phyloP scores from a whole-genome alignment of 331 rosid genomes.

The Arachis monticola region DNA sequence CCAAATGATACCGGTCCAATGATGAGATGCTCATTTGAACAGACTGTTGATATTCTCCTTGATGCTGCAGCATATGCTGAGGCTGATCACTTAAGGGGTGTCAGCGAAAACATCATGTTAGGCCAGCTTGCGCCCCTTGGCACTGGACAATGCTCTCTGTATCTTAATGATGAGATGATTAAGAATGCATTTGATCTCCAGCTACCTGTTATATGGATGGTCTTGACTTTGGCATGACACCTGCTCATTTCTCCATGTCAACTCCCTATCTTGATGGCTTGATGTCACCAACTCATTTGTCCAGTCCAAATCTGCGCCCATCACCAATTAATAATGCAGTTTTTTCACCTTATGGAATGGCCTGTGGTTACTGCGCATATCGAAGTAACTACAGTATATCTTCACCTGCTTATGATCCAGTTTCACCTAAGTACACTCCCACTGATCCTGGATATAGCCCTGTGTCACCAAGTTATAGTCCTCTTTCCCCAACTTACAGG shows the following conservation, averaged over 20 bases:
- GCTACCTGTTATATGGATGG: slow-evolving; percentile 96
- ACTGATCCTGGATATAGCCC: slow-evolving; percentile 51
- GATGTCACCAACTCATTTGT: slow-evolving; percentile 94
- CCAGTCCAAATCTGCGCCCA: slow-evolving; percentile 84
- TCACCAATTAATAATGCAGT: slow-evolving; percentile 92
- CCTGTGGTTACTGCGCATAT: slow-evolving; percentile 71
- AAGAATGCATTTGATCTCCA: slow-evolving; percentile 97
- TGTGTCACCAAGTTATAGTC: slow-evolving; percentile 69
- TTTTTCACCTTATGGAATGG: slow-evolving; percentile 95
- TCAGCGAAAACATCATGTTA: slow-evolving; percentile 93
- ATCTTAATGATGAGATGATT: slow-evolving; percentile 93
- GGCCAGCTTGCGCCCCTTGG: slow-evolving; percentile 99
- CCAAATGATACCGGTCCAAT: no score
- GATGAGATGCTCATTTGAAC: no score
- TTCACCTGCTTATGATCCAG: slow-evolving; percentile 34
- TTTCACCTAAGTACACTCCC: slow-evolving; percentile 42
- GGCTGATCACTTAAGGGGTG: slow-evolving; percentile 86
- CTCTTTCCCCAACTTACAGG: slow-evolving; percentile 83
- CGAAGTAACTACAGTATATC: slow-evolving; percentile 30
- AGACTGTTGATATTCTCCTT: no score
- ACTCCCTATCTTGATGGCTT: slow-evolving; percentile 94
- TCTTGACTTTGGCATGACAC: slow-evolving; percentile 93
- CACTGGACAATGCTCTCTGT: slow-evolving; percentile 85
- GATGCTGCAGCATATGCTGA: slow-evolving; percentile 50
- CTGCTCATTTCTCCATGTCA: slow-evolving; percentile 82